Evolutionary conservation across 73 alveolate genomes (phyloP), one percentile per base, ranked within the genome.

Genomic region (Diophrys appendiculata): DNA sequence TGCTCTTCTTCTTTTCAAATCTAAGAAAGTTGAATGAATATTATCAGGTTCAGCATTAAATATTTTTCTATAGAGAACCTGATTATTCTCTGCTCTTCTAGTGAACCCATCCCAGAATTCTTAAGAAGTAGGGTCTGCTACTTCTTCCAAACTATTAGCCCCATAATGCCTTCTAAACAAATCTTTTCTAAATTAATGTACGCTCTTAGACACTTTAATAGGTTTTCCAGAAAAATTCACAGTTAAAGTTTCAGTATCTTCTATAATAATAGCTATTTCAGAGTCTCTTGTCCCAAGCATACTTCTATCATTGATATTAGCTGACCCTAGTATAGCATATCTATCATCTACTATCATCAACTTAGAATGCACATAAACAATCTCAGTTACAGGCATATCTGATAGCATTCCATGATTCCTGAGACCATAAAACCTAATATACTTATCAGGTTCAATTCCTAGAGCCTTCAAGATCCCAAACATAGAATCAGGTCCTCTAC

Each of bases 281-380:
- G 98, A 92, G 90, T 98, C 99, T 84, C 99, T 89, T 27, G 84
- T 83, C 29, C 99, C 99, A 25, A 97, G 86, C 96, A 98, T 77
- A 34, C 98, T 89, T 54, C 99, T 75, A 81, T 98, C 99, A 88
- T 98, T 98, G 67, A 98, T 95, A 90, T 98, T 98, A 0, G 99
- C 99, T 24, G 97, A 85, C 14, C 99, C 99, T 69, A 96, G 86
- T 0, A 98, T 84, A 29, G 89, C 97, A 73, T 79, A 54, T 29
- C 83, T 88, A 84, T 97, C 99, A 88, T 97, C 99, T 1, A 95
- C 97, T 31, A 97, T 95, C 97, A 96, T 92, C 35, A 91, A 72
- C 87, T 96, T 96, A 67, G 96, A 80, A 89, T 97, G 99, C 67
- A 94, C 93, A 86, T 97, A 97, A 26, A 97, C 90, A 71, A 94